These are phyloP conservation scores for Fusarium hostae DNA, from an alignment of 2,329 filamentous ascomycete species.

Conservation along the genomic window DNA sequence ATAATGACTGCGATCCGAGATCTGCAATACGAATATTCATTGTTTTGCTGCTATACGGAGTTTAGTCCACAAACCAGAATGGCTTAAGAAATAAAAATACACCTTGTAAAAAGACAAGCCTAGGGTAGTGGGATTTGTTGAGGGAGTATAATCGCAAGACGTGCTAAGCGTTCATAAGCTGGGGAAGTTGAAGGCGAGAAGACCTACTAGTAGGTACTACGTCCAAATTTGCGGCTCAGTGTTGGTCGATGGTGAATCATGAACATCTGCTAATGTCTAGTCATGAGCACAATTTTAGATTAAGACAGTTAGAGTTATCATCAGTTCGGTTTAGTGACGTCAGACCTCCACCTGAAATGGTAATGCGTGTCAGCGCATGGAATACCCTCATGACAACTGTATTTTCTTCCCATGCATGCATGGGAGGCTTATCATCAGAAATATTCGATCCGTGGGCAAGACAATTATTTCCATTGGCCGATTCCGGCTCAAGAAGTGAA, in stretches of 20 bases:
- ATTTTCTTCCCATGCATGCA: background rate
- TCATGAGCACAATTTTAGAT: background rate
- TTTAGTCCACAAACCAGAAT: background rate
- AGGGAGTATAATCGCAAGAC: background rate
- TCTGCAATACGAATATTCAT: background rate
- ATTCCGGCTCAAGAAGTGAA: slow-evolving; percentile 13
- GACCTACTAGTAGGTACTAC: background rate
- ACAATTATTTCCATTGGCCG: slow-evolving; percentile 14
- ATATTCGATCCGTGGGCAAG: background rate
- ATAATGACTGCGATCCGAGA: background rate
- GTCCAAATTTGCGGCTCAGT: background rate
- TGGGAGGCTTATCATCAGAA: background rate
- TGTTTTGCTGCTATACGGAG: background rate
- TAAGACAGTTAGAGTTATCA: slow-evolving; percentile 1
- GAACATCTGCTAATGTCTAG: background rate
- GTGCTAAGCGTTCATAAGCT: background rate
- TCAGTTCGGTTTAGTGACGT: slow-evolving; percentile 13
- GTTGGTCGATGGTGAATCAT: slow-evolving; percentile 14
- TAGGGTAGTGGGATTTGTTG: background rate
- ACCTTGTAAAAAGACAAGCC: background rate
- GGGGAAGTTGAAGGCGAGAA: background rate
- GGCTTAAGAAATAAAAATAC: background rate
- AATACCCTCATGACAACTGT: background rate
- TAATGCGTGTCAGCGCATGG: slow-evolving; percentile 2
- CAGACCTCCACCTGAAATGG: slow-evolving; percentile 6